Conservation (phyloP, 805 yeast species). For the Saccharomycopsis synnaedendra region DNA sequence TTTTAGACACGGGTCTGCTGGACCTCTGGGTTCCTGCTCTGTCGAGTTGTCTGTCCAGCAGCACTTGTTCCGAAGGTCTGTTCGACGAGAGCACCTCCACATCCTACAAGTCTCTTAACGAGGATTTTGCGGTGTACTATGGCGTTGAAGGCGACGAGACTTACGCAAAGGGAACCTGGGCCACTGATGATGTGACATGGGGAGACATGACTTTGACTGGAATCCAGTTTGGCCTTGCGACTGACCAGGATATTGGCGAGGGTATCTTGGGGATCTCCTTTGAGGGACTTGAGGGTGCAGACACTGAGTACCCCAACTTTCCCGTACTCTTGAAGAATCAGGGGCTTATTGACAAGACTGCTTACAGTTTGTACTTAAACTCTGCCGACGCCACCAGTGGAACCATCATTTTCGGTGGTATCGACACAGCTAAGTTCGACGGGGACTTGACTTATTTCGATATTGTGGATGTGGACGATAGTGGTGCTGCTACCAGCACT, state of each 20-base stretch:
- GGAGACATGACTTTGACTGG: conserved; percentile 11
- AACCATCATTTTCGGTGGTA: conserved; percentile 56
- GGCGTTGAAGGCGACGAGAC: conserved; percentile 21
- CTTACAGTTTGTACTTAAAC: conserved; percentile 52
- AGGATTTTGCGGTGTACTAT: conserved; percentile 7
- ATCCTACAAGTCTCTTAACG: not conserved
- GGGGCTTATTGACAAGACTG: conserved; percentile 35
- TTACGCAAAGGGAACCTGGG: conserved; percentile 37
- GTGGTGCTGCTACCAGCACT: conserved; percentile 43
- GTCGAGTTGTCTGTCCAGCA: not conserved
- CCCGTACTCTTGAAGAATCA: conserved; percentile 25
- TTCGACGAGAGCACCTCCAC: conserved; percentile 6
- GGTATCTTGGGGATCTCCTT: conserved; percentile 10
- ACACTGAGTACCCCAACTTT: conserved; percentile 20
- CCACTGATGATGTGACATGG: conserved; percentile 9
- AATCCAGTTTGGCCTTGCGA: conserved; percentile 7
- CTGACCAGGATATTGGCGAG: conserved; percentile 5
- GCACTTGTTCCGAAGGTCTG: conserved; percentile 9
- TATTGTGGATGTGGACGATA: conserved; percentile 30
- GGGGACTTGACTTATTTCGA: conserved; percentile 43
- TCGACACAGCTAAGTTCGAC: conserved; percentile 49
- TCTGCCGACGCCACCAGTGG: conserved; percentile 32
- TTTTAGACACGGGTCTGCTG: conserved; percentile 23
- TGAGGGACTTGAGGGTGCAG: conserved; percentile 10
- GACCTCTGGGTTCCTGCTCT: conserved; percentile 22